Percentiles rank a stretch among this genome's conserved stretches.
Conservation (phyloP, 2,329 filamentous ascomycete species). For the Ilyonectria robusta region DNA sequence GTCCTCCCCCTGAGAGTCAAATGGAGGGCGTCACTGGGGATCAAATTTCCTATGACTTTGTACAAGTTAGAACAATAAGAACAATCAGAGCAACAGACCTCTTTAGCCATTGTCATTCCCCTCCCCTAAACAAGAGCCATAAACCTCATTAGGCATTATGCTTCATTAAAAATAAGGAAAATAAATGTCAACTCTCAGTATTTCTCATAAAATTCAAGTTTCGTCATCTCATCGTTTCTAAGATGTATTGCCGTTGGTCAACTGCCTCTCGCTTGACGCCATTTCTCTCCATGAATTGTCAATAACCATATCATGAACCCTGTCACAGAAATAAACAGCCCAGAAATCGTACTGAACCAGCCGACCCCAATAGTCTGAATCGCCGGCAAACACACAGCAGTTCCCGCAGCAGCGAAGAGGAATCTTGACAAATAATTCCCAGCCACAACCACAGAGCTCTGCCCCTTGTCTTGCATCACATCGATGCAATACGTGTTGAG, state of each 20-base stretch:
- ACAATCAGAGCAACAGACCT: no score
- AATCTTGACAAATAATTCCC: conserved; percentile 84
- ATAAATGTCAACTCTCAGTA: no score
- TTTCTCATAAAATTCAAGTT: not conserved
- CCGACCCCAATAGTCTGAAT: conserved; percentile 80
- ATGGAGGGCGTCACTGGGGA: no score
- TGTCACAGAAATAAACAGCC: conserved; percentile 35
- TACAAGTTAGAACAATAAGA: no score
- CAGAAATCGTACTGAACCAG: conserved; percentile 78
- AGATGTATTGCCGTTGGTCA: not conserved
- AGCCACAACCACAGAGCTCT: conserved; percentile 78
- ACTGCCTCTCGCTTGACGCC: conserved; percentile 29
- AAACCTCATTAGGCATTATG: no score
- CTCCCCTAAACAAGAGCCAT: no score
- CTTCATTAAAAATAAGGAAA: no score
- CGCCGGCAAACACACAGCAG: conserved; percentile 78
- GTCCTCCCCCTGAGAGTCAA: not conserved
- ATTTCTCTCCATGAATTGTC: conserved; percentile 33
- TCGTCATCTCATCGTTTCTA: not conserved
- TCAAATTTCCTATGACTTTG: no score
- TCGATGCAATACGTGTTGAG: conserved; percentile 82
- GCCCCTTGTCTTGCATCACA: conserved; percentile 71
- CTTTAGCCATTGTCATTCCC: no score
- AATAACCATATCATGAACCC: conserved; percentile 35
- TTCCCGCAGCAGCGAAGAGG: conserved; percentile 77